phyloP scores from a whole-genome alignment of 371 early-diverging fungal species.

The Batkoa obscura region DNA sequence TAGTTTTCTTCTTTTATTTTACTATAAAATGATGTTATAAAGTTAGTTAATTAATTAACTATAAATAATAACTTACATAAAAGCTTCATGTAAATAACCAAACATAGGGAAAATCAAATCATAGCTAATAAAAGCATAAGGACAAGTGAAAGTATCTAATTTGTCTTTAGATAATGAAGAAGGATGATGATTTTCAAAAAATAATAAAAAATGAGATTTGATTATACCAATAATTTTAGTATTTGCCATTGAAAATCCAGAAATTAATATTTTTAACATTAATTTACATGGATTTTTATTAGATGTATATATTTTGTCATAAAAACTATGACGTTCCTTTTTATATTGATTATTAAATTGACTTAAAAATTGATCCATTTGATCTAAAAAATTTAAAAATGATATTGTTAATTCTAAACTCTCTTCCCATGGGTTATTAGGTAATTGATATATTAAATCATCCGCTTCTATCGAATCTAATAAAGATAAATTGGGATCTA shows the following conservation, averaged over 20 bases:
- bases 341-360: slow-evolving; percentile 1
- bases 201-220: background rate
- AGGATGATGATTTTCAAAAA: background rate
- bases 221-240: background rate
- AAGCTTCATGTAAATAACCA: background rate
- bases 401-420: slow-evolving; percentile 1
- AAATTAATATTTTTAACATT: background rate
- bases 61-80: background rate
- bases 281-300: background rate
- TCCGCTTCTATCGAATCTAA: slow-evolving; percentile 2
- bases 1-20: too few species aligned
- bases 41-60: too few species aligned
- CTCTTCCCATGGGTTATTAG: slow-evolving; percentile 16
- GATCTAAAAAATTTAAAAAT: slow-evolving; percentile 8
- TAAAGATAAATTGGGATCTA: slow-evolving; percentile 7
- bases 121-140: background rate
- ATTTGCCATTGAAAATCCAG: slow-evolving; percentile 1
- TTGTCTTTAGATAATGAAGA: background rate
- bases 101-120: background rate
- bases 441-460: slow-evolving; percentile 12
- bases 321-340: background rate
- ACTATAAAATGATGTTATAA: too few species aligned
- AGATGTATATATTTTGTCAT: background rate
- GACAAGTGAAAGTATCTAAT: background rate
- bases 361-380: slow-evolving; percentile 8